A percentile compares a stretch with the other conserved stretches of the same genome.
These are phyloP conservation scores for Solanum ossicruentum DNA, from an alignment of 257 asterid genomes.

Conservation along the genomic window DNA sequence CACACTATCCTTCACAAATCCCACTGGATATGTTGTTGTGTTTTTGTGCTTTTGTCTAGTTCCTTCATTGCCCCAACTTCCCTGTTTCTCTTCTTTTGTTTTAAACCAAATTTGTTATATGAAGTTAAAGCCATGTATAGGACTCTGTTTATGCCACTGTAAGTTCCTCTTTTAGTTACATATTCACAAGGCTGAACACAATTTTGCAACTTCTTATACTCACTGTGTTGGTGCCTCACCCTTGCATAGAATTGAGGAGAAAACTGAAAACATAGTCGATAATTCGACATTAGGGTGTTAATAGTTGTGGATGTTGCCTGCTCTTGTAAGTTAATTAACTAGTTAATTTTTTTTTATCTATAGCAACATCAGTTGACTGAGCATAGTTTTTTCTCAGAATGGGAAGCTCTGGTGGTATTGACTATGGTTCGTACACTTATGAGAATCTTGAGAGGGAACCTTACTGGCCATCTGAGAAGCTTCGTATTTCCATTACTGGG, in stretches of 20 bases:
- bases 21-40: not conserved
- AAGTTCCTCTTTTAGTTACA: not conserved
- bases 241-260: not conserved
- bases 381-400: conserved; percentile 23
- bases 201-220: not conserved
- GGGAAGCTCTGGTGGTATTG: conserved; percentile 47
- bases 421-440: conserved; percentile 65
- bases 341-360: not conserved
- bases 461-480: conserved; percentile 81
- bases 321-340: not conserved
- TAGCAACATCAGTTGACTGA: not conserved
- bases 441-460: conserved; percentile 73
- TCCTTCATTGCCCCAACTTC: not conserved
- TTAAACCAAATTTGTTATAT: not conserved
- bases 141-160: not conserved
- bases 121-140: not conserved
- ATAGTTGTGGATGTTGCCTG: not conserved
- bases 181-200: not conserved
- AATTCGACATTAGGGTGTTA: not conserved
- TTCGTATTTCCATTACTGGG: conserved; percentile 71
- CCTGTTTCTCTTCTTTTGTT: not conserved
- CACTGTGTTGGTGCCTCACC: not conserved
- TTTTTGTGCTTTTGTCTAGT: not conserved
- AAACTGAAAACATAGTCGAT: not conserved
- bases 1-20: not conserved